phyloP scores from a whole-genome alignment of 192 early-diverging fungal species.

The Mortierella alpina region DNA sequence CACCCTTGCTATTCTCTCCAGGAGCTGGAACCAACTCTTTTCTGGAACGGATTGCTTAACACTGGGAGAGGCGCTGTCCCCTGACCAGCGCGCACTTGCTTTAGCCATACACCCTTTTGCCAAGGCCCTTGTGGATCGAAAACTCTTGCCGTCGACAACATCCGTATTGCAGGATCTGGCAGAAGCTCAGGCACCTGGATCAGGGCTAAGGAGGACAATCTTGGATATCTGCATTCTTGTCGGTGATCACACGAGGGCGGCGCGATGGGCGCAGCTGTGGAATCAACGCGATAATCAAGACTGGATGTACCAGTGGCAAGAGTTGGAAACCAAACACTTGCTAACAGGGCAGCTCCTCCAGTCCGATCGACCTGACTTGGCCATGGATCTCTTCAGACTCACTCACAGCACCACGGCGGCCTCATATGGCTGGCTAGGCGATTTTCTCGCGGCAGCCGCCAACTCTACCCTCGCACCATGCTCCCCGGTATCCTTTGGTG shows the following conservation, averaged over 20 bases:
- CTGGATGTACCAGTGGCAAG: conserved; percentile 27
- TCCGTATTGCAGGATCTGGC: conserved; percentile 5
- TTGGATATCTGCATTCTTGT: conserved; percentile 18
- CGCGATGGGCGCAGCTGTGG: conserved; percentile 42
- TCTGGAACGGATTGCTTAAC: not conserved
- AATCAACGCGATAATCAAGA: conserved; percentile 20
- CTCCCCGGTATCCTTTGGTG: not conserved
- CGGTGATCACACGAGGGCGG: conserved; percentile 10
- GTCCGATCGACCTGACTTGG: conserved; percentile 18
- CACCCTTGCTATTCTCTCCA: conserved; percentile 26
- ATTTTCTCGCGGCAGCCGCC: conserved; percentile 2
- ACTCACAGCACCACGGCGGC: not conserved
- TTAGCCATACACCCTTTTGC: conserved; percentile 24
- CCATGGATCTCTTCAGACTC: conserved; percentile 27
- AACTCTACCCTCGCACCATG: not conserved
- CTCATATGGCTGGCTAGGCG: conserved; percentile 22
- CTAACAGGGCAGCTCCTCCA: conserved; percentile 1
- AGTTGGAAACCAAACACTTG: conserved; percentile 20
- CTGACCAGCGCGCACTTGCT: conserved; percentile 21
- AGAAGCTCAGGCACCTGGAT: not conserved
- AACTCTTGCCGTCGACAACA: conserved; percentile 31
- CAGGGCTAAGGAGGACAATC: conserved; percentile 8
- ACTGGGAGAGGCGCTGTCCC: not conserved
- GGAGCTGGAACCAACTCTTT: conserved; percentile 20
- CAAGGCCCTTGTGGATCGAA: conserved; percentile 15